Conservation (phyloP, 2,329 filamentous ascomycete species). For the Trematosphaeria pertusa region DNA sequence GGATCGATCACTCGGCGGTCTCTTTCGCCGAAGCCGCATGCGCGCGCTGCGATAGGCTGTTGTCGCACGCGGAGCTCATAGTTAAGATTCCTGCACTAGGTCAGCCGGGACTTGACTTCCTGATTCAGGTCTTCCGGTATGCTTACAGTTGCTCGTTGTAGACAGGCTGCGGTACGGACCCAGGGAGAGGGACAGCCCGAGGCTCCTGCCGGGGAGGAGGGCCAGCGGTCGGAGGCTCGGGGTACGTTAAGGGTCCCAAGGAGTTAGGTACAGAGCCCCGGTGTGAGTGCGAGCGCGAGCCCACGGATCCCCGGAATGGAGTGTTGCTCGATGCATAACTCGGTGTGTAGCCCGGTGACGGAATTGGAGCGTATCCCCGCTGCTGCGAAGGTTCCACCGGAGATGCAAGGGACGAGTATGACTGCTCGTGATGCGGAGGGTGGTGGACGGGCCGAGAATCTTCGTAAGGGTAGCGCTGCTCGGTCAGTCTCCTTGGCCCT, state of each 20-base stretch:
- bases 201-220: slow-evolving; percentile 38
- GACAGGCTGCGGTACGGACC: slow-evolving; percentile 47
- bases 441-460: slow-evolving; percentile 39
- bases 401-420: slow-evolving; percentile 45
- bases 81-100: slow-evolving; percentile 41
- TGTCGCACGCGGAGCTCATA: slow-evolving; percentile 71
- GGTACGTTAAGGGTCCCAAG: slow-evolving; percentile 40
- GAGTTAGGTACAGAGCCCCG: slow-evolving; percentile 43
- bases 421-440: slow-evolving; percentile 38
- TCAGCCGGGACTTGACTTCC: slow-evolving; percentile 30
- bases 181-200: slow-evolving; percentile 41
- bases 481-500: slow-evolving; percentile 33
- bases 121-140: slow-evolving; percentile 23
- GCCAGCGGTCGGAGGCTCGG: slow-evolving; percentile 39
- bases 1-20: slow-evolving; percentile 84
- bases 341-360: slow-evolving; percentile 49
- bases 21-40: slow-evolving; percentile 83
- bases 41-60: slow-evolving; percentile 78
- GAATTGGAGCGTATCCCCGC: slow-evolving; percentile 42
- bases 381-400: slow-evolving; percentile 44
- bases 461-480: slow-evolving; percentile 44
- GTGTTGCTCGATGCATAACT: slow-evolving; percentile 48
- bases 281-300: slow-evolving; percentile 46
- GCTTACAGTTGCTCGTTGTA: slow-evolving; percentile 49
- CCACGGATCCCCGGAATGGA: slow-evolving; percentile 47